Evolutionary conservation across 2,329 filamentous ascomycete species (phyloP).

Genomic region (Fusarium annulatum): DNA sequence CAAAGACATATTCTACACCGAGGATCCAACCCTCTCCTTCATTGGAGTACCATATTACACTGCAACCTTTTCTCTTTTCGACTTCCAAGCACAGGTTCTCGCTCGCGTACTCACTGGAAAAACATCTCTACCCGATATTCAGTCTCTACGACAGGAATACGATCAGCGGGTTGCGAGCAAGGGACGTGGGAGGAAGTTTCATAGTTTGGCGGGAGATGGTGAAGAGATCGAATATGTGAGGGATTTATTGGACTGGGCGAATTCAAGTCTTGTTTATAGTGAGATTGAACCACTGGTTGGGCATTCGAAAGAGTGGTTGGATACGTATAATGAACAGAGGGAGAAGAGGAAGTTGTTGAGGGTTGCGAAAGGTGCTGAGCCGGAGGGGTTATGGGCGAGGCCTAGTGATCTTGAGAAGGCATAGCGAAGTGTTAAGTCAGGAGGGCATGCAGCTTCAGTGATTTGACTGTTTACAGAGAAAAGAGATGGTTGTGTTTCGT

Average conservation of each 20-base stretch:
- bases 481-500: fast-evolving
- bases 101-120: slow-evolving; percentile 66
- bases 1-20: slow-evolving; percentile 78
- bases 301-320: slow-evolving; percentile 30
- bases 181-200: slow-evolving; percentile 40
- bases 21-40: slow-evolving; percentile 71
- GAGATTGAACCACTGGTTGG: slow-evolving; percentile 17
- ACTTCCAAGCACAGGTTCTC: slow-evolving; percentile 73
- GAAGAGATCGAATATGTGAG: slow-evolving; percentile 40
- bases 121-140: slow-evolving; percentile 39
- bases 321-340: slow-evolving; percentile 19
- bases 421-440: not conserved
- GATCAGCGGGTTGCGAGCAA: slow-evolving; percentile 27
- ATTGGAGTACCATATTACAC: slow-evolving; percentile 74
- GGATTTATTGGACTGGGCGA: slow-evolving; percentile 39
- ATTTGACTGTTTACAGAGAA: fast-evolving
- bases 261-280: not conserved
- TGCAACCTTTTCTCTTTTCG: slow-evolving; percentile 75
- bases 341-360: slow-evolving; percentile 25
- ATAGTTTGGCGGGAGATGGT: slow-evolving; percentile 39
- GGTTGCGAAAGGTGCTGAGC: slow-evolving; percentile 10
- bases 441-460: fast-evolving
- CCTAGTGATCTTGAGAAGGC: slow-evolving; percentile 8
- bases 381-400: slow-evolving; percentile 29
- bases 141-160: slow-evolving; percentile 37